Evolutionary conservation across 176 grass and related monocot species (phyloP).

Genomic region (Carex kokanica): DNA sequence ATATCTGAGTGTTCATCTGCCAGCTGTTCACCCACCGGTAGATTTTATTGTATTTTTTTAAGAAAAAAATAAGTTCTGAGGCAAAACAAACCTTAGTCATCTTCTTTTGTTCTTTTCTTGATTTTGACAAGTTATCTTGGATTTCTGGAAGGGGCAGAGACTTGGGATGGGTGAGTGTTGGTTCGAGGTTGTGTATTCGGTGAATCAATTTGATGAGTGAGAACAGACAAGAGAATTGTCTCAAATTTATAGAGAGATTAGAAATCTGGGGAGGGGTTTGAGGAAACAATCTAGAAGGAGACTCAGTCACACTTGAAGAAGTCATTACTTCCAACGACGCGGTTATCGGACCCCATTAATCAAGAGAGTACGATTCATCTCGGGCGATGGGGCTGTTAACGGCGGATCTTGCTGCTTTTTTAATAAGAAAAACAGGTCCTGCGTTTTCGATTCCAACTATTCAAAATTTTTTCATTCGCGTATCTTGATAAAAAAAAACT

Average conservation of each 20-base stretch:
- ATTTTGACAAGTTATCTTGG: neutral
- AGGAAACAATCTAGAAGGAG: neutral
- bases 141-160: neutral
- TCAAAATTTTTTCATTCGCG: too few relatives aligned
- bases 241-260: neutral
- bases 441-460: too few relatives aligned
- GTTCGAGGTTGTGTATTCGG: neutral
- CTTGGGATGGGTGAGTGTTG: neutral
- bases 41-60: neutral
- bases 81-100: conserved; percentile 18
- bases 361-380: neutral
- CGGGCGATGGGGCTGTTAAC: too few relatives aligned
- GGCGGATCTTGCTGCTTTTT: too few relatives aligned
- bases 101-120: neutral
- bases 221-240: neutral
- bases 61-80: neutral
- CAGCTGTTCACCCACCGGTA: neutral
- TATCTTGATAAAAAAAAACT: too few relatives aligned
- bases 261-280: neutral
- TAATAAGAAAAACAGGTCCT: too few relatives aligned
- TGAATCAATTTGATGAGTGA: neutral
- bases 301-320: neutral
- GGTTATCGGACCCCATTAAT: neutral
- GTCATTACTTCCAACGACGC: neutral
- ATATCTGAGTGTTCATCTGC: too few relatives aligned